Conservation (phyloP, 805 yeast genomes). For the Zygoascus bituminiphila region DNA sequence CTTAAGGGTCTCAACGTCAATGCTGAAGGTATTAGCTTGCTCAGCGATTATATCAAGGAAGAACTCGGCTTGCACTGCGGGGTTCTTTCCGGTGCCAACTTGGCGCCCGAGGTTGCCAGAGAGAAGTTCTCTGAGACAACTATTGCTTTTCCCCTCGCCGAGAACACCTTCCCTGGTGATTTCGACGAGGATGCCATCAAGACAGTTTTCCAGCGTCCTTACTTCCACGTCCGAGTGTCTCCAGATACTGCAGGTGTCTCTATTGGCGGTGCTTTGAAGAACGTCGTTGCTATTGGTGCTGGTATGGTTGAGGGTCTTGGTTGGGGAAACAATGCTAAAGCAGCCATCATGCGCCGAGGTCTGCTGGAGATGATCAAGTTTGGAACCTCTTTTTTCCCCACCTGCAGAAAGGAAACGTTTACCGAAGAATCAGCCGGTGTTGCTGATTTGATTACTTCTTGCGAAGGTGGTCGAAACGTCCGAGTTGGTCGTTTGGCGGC, state of each 20-base stretch:
- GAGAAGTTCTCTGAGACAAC: conserved; percentile 98
- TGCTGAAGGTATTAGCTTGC: conserved; percentile 73
- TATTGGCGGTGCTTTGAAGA: conserved; percentile 94
- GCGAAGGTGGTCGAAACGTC: conserved; percentile 96
- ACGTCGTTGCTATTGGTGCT: conserved; percentile 91
- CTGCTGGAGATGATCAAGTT: conserved; percentile 82
- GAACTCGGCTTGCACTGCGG: conserved; percentile 86
- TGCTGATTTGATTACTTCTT: conserved; percentile 95
- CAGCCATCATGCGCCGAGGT: conserved; percentile 96
- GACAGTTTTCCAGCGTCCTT: conserved; percentile 90
- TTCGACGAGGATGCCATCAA: conserved; percentile 66
- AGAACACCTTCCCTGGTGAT: conserved; percentile 62
- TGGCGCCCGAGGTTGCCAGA: conserved; percentile 94
- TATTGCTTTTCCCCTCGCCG: conserved; percentile 76
- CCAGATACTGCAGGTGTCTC: conserved; percentile 95
- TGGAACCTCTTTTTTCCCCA: conserved; percentile 74
- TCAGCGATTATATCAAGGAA: conserved; percentile 72
- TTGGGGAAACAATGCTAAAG: conserved; percentile 98
- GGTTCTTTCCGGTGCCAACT: conserved; percentile 93
- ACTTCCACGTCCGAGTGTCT: conserved; percentile 92
- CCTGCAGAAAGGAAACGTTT: conserved; percentile 67
- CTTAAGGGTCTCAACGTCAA: conserved; percentile 90
- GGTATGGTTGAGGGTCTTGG: conserved; percentile 97
- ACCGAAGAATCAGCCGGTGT: conserved; percentile 95
- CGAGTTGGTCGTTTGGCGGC: conserved; percentile 85